These are phyloP conservation scores for Zygosaccharomyces gambellarensis DNA, from an alignment of 805 yeast genomes.

Conservation along the genomic window DNA sequence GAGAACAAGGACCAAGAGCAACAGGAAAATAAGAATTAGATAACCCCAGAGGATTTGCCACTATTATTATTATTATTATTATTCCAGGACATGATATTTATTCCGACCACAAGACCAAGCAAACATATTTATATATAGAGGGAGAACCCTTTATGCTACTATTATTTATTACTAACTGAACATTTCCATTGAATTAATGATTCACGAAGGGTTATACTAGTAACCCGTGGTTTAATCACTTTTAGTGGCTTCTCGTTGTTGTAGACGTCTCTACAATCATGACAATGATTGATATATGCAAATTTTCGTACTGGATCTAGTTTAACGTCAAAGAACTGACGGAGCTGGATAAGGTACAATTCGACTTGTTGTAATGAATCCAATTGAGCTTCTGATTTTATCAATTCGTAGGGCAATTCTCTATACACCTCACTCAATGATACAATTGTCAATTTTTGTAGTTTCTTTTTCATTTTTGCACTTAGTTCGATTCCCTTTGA, in stretches of 20 bases:
- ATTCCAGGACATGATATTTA: constrained; percentile 1
- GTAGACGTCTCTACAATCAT: constrained; percentile 29
- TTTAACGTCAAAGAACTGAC: constrained; percentile 15
- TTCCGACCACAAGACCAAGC: background rate
- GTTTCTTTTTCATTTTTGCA: constrained; percentile 17
- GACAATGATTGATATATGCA: constrained; percentile 12
- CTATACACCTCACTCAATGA: constrained; percentile 19
- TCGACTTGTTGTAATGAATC: constrained; percentile 17
- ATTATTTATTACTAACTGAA: constrained; percentile 4
- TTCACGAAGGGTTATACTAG: background rate
- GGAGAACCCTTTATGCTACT: background rate
- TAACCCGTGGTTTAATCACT: constrained; percentile 2
- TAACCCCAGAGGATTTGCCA: background rate
- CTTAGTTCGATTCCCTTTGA: constrained; percentile 9
- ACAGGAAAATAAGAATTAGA: constrained; percentile 7
- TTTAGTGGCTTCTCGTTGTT: constrained; percentile 6
- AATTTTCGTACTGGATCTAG: constrained; percentile 22
- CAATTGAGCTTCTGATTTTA: constrained; percentile 15
- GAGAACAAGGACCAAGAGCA: constrained; percentile 20
- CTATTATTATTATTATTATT: background rate
- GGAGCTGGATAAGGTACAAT: constrained; percentile 20
- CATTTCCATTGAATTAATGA: constrained; percentile 2
- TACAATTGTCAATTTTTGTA: constrained; percentile 23
- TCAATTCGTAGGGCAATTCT: constrained; percentile 14
- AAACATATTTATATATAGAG: background rate